Evolutionary conservation across 2,329 filamentous ascomycete species (phyloP), one percentile per base, ranked within the genome.

Genomic region (Biscogniauxia sp.): DNA sequence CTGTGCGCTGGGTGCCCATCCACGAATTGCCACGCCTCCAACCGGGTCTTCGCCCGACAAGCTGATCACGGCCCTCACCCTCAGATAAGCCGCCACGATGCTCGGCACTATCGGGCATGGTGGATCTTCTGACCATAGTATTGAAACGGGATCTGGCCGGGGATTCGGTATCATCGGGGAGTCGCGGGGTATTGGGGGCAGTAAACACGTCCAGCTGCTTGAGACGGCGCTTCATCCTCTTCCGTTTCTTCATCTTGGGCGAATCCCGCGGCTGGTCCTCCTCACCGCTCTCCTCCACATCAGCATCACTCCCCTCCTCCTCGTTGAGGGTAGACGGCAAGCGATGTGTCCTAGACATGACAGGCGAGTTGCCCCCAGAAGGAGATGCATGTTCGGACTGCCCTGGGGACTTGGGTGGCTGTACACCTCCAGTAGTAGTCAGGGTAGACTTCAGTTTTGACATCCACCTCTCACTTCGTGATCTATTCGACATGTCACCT

Each of bases 271-370:
- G 76, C 69, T 19, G 78, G 77, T n/a, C 83, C 71, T 97, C 93
- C 56, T 93, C 92, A 0, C 88, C 91, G 52, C 92, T 96, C 72
- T 95, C 92, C 72, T 96, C 93, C 1, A 89, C 91, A 73, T 95
- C 92, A 0, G 90, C 86, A 73, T 93, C 91, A 72, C 87, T 91
- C 20, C 85, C 87, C 63, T 82, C 83, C 61, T 84, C 83, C 25
- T 79, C 78, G 51, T 80, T 76, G 8, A 87, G 73, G 0, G 82
- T 85, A 20, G 82, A 79, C 9, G 83, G 83, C 64, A 86, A 79
- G 59, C 80, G 78, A 53, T 80, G 76, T 20, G 75, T 69, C 49
- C 82, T 78, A 1, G 75, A 70, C 6, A 75, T 69, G 1, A 77
- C 79, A 2, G 86, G 84, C 11, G 84, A 84, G 64, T 74, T 80